Percentiles rank a stretch among this genome's conserved stretches.
Conservation (phyloP, 495 filamentous ascomycete species). For the Penicillium macrosclerotiorum region DNA sequence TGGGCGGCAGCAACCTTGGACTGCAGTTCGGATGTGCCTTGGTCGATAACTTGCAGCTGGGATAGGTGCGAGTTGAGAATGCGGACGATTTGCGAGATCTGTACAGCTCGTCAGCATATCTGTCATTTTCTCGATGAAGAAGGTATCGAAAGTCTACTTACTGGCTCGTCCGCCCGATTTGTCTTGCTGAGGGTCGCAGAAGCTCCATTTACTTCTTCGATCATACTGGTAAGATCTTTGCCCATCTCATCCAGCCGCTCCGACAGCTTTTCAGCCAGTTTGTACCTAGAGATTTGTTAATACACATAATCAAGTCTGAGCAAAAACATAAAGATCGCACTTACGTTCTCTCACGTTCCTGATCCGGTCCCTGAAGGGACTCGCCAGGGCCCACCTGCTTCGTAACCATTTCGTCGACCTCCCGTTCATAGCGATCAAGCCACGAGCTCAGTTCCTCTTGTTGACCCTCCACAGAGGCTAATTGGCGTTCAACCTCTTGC, state of each 20-base stretch:
- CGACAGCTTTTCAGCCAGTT: conserved; percentile 84
- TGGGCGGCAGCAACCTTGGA: conserved; percentile 76
- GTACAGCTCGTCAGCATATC: conserved; percentile 11
- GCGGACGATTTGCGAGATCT: conserved; percentile 91
- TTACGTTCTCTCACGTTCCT: conserved; percentile 87
- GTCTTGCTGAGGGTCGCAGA: conserved; percentile 81
- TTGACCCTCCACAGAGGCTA: conserved; percentile 81
- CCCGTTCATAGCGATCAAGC: conserved; percentile 84
- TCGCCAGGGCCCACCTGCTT: conserved; percentile 68
- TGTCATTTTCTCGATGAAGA: no score
- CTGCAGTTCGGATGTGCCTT: conserved; percentile 74
- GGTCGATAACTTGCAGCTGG: conserved; percentile 88
- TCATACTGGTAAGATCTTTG: conserved; percentile 88
- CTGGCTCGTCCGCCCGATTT: conserved; percentile 85
- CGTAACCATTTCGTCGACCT: conserved; percentile 81
- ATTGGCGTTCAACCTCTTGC: conserved; percentile 85
- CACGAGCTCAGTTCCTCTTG: conserved; percentile 83
- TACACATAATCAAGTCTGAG: background rate
- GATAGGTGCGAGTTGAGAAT: conserved; percentile 90
- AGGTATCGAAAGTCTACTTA: conserved; percentile 46
- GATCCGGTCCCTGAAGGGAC: conserved; percentile 78
- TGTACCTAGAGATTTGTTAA: conserved; percentile 54
- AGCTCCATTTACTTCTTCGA: conserved; percentile 93
- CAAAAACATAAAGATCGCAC: conserved; percentile 16
- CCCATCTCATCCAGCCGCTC: conserved; percentile 88